Percentiles rank a stretch among this genome's conserved stretches.
phyloP scores from a whole-genome alignment of 306 rosid species.

The Castanea crenata region DNA sequence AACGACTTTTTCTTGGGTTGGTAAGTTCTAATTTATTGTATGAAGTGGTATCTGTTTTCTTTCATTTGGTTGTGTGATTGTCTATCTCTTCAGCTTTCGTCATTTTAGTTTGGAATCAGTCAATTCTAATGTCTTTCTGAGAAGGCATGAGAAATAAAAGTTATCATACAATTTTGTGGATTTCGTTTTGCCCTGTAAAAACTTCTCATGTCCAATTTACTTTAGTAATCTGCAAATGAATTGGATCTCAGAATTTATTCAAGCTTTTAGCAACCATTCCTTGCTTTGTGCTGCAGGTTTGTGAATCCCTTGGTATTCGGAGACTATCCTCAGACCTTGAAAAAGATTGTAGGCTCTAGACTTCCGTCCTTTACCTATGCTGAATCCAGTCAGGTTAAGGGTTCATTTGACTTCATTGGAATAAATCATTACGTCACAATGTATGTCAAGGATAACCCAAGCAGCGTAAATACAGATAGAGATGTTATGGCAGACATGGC shows the following conservation, averaged over 20 bases:
- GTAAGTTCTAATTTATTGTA: slow-evolving; percentile 29
- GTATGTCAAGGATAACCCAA: slow-evolving; percentile 25
- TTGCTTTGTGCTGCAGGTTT: slow-evolving; percentile 35
- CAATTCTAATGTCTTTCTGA: neutral
- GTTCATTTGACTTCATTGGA: slow-evolving; percentile 61
- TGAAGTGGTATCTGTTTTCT: neutral
- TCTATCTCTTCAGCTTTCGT: neutral
- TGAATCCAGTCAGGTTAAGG: slow-evolving; percentile 49
- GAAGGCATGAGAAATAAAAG: neutral
- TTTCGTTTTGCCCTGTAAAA: neutral
- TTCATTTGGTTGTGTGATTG: neutral
- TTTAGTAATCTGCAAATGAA: neutral
- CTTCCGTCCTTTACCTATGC: slow-evolving; percentile 44
- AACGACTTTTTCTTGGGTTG: slow-evolving; percentile 49
- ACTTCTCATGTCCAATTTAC: neutral
- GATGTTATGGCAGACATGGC: slow-evolving; percentile 12
- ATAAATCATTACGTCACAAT: slow-evolving; percentile 32
- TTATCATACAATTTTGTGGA: neutral
- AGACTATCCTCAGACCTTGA: slow-evolving; percentile 59
- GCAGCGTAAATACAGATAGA: slow-evolving; percentile 13
- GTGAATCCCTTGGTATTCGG: slow-evolving; percentile 59
- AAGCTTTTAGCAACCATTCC: neutral
- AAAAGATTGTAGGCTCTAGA: slow-evolving; percentile 52
- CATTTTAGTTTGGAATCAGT: neutral
- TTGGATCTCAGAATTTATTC: neutral